Evolutionary conservation across 1,284 basidiomycete species (phyloP).

Genomic region (Calocybe gambosa): DNA sequence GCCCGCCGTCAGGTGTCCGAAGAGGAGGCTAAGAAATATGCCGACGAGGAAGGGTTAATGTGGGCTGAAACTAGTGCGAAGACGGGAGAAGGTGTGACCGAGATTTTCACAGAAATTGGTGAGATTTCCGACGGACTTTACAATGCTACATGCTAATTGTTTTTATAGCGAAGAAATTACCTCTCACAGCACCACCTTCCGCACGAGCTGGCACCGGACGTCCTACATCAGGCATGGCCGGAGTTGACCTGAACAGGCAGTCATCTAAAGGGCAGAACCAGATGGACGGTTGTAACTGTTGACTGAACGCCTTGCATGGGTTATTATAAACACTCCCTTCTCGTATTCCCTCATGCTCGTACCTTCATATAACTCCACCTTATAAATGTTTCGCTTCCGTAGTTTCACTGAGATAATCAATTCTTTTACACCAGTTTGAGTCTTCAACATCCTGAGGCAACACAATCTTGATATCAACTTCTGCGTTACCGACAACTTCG

Average conservation of each 20-base stretch:
- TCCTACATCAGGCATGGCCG: constrained; percentile 41
- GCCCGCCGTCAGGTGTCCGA: constrained; percentile 76
- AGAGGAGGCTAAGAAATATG: constrained; percentile 89
- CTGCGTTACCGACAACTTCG: neutral
- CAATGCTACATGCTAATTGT: constrained; percentile 7
- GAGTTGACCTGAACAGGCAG: constrained; percentile 73
- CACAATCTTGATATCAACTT: neutral
- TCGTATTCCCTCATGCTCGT: constrained; percentile 11
- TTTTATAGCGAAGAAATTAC: constrained; percentile 70
- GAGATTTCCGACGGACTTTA: constrained; percentile 22
- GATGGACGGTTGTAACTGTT: constrained; percentile 73
- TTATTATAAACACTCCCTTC: constrained; percentile 14
- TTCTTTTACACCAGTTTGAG: constrained; percentile 14
- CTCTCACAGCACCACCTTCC: constrained; percentile 63
- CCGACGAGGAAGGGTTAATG: constrained; percentile 91
- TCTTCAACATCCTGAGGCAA: too few species aligned
- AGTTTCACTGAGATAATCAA: constrained; percentile 22
- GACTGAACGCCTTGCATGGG: constrained; percentile 17
- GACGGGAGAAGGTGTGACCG: constrained; percentile 83
- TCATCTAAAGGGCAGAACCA: constrained; percentile 38
- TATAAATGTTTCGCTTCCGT: constrained; percentile 13
- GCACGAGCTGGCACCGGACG: constrained; percentile 47
- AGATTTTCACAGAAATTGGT: constrained; percentile 88
- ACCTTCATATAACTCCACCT: constrained; percentile 16
- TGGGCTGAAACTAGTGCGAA: constrained; percentile 97